Evolutionary conservation across 441 rosid species (phyloP), one percentile per base, ranked within the genome.

Genomic region (Euphorbia schlechtendalii): DNA sequence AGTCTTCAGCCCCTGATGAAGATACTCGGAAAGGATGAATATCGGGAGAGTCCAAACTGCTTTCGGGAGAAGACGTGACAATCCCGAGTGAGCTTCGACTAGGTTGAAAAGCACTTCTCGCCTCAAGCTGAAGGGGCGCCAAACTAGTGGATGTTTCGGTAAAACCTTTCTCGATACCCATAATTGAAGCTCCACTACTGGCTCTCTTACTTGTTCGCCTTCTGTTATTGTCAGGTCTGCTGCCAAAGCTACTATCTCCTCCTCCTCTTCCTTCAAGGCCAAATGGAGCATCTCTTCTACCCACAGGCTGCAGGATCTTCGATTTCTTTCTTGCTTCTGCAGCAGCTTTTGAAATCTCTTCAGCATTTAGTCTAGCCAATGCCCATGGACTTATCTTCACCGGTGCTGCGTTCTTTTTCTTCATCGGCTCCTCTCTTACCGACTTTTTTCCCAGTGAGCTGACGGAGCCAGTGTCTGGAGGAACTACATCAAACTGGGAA

Each of bases 401-500:
- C 51, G 86, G 80, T 56, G 79, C 84, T 0, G 83, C 80, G 69
- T 85, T 89, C 87, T 87, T 90, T 72, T 80, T 87, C 88, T 83
- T 89, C 40, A 67, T 65, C 0, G 83, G 87, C 67, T 94, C 99
- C 21, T 90, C 92, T 45, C 64, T 75, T 60, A 69, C 71, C 2
- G 75, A 69, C 80, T 83, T 87, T 75, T 90, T 88, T 64, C 99
- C 99, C 9, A 76, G 82, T 36, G 99, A 94, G 73, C 96, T 87
- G 45, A 90, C 89, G 11, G 99, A 90, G 21, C 78, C 96, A 57
- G 86, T 89, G 71, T 94, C 97, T 0, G 97, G 97, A 63, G 98
- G 99, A 68, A 94, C 96, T 59, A 94, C 99, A 73, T 94, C 99
- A 78, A 94, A 91, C 99, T 94, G n/a, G n/a, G n/a, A n/a, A n/a